Evolutionary conservation across 2,329 filamentous ascomycete species (phyloP).

Genomic region (Pyrenophora tritici-repentis): DNA sequence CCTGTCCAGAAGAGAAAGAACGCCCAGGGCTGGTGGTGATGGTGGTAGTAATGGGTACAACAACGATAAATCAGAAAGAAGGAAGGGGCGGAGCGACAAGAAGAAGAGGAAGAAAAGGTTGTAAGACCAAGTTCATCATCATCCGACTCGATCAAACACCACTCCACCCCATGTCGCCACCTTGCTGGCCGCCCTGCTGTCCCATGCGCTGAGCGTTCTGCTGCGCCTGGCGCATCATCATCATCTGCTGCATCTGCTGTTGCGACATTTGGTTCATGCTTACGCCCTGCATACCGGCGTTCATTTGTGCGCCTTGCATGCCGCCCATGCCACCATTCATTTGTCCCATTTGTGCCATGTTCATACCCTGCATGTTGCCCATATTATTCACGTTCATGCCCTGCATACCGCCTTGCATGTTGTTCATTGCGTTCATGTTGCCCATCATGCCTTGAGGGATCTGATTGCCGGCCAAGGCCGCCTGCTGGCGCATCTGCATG

Average conservation of each 20-base stretch:
- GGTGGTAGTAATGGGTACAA: no score
- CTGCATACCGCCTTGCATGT: conserved; percentile 35
- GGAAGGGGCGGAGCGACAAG: no score
- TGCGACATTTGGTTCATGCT: conserved; percentile 35
- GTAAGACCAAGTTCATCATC: background rate
- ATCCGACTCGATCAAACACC: conserved; percentile 5
- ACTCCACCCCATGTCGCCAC: conserved; percentile 36
- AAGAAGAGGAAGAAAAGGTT: background rate
- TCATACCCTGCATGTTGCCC: conserved; percentile 22
- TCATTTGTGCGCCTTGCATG: conserved; percentile 24
- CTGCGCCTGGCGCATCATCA: conserved; percentile 43
- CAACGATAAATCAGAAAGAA: background rate
- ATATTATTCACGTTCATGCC: conserved; percentile 37
- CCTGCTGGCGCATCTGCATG: conserved; percentile 40
- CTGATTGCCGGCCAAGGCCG: conserved; percentile 35
- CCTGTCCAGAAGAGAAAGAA: no score
- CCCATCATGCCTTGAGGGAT: conserved; percentile 40
- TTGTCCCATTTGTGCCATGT: conserved; percentile 17
- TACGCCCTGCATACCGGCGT: conserved; percentile 26
- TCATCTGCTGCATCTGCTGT: conserved; percentile 43
- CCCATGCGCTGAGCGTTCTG: conserved; percentile 30
- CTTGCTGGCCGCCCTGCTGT: conserved; percentile 29
- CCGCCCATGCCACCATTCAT: conserved; percentile 21
- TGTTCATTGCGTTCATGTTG: conserved; percentile 20
- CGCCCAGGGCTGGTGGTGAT: no score